Base-by-base conservation (phyloP, 257 asterid genomes). In the Cinchona pubescens region DNA sequence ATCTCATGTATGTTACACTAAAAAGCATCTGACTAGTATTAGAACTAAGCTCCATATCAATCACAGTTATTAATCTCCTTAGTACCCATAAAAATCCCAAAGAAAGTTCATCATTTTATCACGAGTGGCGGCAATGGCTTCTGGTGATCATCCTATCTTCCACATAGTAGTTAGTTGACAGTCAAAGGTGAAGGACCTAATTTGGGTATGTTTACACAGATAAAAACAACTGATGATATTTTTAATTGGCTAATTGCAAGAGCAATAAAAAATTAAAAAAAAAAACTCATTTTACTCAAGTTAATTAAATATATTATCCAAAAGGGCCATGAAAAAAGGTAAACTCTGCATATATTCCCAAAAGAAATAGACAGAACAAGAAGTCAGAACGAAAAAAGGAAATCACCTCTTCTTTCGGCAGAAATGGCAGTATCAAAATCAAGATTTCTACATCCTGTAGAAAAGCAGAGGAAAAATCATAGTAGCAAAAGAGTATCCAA, bases 401-500 rank as follows among this genome's bases (percentile, higher is more conserved):
- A 58, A 76, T 72, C 75, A 95, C 99, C 99, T 95, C 97, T 25
- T 90, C 94, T 82, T 84, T 92, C 58, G 91, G 85, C 79, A 92
- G 86, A 91, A 87, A 95, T n/a, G 97, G 92, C 51, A 95, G 85
- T 72, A 92, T 79, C 64, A 95, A 92, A 83, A 91, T 82, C 79
- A 95, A 85, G 85, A 95, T 83, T 69, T 92, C 94, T 43, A 91
- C 79, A 79, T 95, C 98, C 99, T 95, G 97, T 45, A 76, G 79
- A 79, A 75, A 55, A n/a, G n/a, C 43, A 75, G 35, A 77, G 43
- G 73, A 74, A 53, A 75, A 61, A 76, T 75, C 63, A 79, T 79
- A 82, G 71, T 42, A 43, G 56, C 66, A 48, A 16, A 63, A 14
- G 38, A 18, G 49, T 13, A 40, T 40, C 32, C 3, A 0, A 48